phyloP scores from a whole-genome alignment of 805 yeast species.

The Candida koratica region DNA sequence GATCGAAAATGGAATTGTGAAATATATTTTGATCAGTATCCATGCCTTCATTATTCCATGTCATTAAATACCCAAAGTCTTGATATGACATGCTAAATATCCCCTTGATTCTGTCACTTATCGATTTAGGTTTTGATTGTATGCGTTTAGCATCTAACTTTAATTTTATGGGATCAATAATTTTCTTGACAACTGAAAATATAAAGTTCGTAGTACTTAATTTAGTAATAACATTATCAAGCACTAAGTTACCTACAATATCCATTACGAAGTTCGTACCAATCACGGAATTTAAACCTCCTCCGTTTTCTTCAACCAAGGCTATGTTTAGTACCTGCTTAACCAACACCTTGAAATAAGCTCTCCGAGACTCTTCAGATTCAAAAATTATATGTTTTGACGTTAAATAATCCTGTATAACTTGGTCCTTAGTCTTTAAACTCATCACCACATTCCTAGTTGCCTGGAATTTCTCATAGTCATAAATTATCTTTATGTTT shows the following conservation, averaged over 20 bases:
- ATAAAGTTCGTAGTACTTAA: constrained; percentile 26
- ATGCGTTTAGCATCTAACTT: constrained; percentile 5
- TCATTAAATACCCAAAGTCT: constrained; percentile 14
- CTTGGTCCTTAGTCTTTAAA: constrained; percentile 7
- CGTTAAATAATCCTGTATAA: constrained; percentile 15
- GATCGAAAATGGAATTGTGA: constrained; percentile 9
- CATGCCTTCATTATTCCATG: constrained; percentile 9
- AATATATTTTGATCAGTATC: constrained; percentile 8
- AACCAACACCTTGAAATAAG: constrained; percentile 23
- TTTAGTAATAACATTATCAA: constrained; percentile 21
- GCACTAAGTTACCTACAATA: constrained; percentile 29
- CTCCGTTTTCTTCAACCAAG: constrained; percentile 12
- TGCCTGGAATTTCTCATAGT: constrained; percentile 4
- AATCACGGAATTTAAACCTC: constrained; percentile 22
- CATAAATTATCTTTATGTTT: constrained; percentile 14
- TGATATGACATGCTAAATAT: constrained; percentile 12
- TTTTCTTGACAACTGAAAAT: constrained; percentile 14
- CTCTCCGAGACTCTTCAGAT: constrained; percentile 9
- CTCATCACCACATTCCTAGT: constrained; percentile 6
- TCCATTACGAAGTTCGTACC: constrained; percentile 20
- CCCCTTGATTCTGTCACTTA: constrained; percentile 8
- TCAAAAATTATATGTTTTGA: constrained; percentile 21
- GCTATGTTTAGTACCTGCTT: constrained; percentile 19
- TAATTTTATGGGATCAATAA: constrained; percentile 8
- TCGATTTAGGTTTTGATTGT: constrained; percentile 3